Evolutionary conservation across 1,284 basidiomycete genomes (phyloP).

Genomic region (Porphyrellus sp.): DNA sequence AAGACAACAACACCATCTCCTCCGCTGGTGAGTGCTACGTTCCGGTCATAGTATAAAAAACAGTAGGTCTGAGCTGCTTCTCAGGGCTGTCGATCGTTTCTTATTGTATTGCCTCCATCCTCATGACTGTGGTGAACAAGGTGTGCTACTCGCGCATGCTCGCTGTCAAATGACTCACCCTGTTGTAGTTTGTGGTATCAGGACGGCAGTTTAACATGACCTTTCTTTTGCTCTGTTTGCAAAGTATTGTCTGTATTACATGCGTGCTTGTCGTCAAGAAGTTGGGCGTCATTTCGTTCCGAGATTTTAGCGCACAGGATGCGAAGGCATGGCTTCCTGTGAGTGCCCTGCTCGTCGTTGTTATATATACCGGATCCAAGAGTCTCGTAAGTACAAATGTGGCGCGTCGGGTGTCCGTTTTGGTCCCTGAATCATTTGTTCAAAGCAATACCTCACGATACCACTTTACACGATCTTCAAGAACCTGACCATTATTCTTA

Average conservation of each 20-base stretch:
- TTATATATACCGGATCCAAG: constrained; percentile 98
- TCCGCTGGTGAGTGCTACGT: constrained; percentile 27
- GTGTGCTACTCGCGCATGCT: constrained; percentile 41
- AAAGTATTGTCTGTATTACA: constrained; percentile 81
- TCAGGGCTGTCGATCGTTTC: constrained; percentile 79
- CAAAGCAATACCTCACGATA: constrained; percentile 88
- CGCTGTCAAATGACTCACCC: constrained; percentile 5
- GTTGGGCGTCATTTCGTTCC: constrained; percentile 84
- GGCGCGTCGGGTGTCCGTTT: neutral
- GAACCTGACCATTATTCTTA: constrained; percentile 97
- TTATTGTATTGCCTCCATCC: constrained; percentile 92
- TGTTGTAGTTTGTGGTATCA: constrained; percentile 85
- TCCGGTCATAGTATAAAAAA: neutral
- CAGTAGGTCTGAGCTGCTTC: neutral
- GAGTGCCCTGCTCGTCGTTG: constrained; percentile 86
- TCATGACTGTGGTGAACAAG: constrained; percentile 99
- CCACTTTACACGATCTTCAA: constrained; percentile 99
- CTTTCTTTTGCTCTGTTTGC: constrained; percentile 90
- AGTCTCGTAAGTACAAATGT: constrained; percentile 73
- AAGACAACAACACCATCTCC: constrained; percentile 12
- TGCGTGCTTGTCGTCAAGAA: constrained; percentile 78
- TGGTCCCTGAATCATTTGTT: neutral
- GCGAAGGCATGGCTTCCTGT: constrained; percentile 95
- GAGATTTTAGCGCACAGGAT: constrained; percentile 81
- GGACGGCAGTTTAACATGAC: constrained; percentile 96